These are phyloP conservation scores for Articulospora tetracladia DNA, from an alignment of 495 filamentous ascomycete species.

Conservation along the genomic window DNA sequence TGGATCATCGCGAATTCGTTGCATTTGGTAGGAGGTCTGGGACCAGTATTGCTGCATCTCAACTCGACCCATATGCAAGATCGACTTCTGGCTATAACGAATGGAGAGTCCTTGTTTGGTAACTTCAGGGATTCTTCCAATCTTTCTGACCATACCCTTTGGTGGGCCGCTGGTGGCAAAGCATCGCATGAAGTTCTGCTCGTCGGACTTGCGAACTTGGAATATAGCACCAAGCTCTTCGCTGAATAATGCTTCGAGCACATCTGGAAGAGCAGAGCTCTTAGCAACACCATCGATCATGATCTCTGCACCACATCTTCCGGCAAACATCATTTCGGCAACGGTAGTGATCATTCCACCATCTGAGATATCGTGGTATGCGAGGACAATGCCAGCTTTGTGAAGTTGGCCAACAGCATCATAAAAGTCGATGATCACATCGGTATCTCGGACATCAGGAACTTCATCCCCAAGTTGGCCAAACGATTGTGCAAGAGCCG, in stretches of 20 bases:
- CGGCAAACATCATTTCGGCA: conserved; percentile 97
- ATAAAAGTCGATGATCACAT: conserved; percentile 85
- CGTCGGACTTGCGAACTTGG: conserved; percentile 81
- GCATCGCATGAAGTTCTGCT: conserved; percentile 79
- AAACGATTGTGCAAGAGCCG: conserved; percentile 89
- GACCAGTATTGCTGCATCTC: conserved; percentile 88
- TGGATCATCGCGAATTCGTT: conserved; percentile 85
- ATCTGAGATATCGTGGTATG: conserved; percentile 93
- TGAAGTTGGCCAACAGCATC: conserved; percentile 86
- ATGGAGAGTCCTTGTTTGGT: conserved; percentile 79
- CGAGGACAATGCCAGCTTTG: conserved; percentile 80
- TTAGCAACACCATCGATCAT: conserved; percentile 70
- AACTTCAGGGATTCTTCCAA: conserved; percentile 65
- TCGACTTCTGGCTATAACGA: conserved; percentile 58
- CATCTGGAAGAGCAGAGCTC: conserved; percentile 51
- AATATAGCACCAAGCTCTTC: conserved; percentile 98
- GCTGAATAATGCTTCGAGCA: conserved; percentile 82
- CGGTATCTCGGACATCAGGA: conserved; percentile 79
- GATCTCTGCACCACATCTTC: conserved; percentile 82
- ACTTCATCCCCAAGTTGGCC: conserved; percentile 78
- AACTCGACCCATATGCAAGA: conserved; percentile 65
- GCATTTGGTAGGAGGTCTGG: conserved; percentile 85
- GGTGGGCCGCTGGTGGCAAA: conserved; percentile 93
- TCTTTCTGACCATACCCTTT: conserved; percentile 70
- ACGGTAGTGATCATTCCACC: conserved; percentile 91